phyloP scores from a whole-genome alignment of 2,329 filamentous ascomycete species.

The Cladosporium sp. region DNA sequence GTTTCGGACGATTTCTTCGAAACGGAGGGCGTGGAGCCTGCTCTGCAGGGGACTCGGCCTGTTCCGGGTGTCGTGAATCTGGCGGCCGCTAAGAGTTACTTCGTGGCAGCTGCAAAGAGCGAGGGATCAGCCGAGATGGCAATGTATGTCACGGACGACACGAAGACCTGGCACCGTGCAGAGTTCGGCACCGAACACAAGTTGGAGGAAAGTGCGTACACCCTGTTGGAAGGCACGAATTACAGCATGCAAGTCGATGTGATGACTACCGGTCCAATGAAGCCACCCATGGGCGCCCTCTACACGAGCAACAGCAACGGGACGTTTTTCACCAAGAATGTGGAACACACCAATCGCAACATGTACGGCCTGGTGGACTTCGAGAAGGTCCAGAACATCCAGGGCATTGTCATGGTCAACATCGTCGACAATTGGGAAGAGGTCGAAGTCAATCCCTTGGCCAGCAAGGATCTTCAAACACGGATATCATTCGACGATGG shows the following conservation, averaged over 20 bases:
- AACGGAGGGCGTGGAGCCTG: slow-evolving; percentile 60
- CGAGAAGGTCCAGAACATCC: slow-evolving; percentile 84
- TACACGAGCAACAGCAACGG: slow-evolving; percentile 97
- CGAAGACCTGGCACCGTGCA: slow-evolving; percentile 80
- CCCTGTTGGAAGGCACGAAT: slow-evolving; percentile 89
- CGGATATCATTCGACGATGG: slow-evolving; percentile 95
- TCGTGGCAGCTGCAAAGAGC: slow-evolving; percentile 77
- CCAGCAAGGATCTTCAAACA: slow-evolving; percentile 64
- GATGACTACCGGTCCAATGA: slow-evolving; percentile 51
- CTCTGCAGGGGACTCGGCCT: slow-evolving; percentile 61
- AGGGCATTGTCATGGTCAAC: slow-evolving; percentile 88
- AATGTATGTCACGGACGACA: slow-evolving; percentile 81
- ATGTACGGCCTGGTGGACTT: slow-evolving; percentile 76
- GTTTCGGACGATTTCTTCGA: slow-evolving; percentile 80
- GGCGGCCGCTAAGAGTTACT: slow-evolving; percentile 75
- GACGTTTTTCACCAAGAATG: slow-evolving; percentile 87
- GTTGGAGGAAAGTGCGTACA: slow-evolving; percentile 79
- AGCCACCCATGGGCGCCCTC: slow-evolving; percentile 71
- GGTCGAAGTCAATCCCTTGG: slow-evolving; percentile 49
- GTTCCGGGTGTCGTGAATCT: slow-evolving; percentile 76
- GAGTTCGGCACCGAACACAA: slow-evolving; percentile 76
- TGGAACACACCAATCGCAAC: slow-evolving; percentile 88
- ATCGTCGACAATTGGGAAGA: slow-evolving; percentile 79
- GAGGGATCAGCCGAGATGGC: slow-evolving; percentile 82
- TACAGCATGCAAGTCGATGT: slow-evolving; percentile 98